Evolutionary conservation across 1,139 yeast genomes (phyloP).

Genomic region (Candida labiduridarum): DNA sequence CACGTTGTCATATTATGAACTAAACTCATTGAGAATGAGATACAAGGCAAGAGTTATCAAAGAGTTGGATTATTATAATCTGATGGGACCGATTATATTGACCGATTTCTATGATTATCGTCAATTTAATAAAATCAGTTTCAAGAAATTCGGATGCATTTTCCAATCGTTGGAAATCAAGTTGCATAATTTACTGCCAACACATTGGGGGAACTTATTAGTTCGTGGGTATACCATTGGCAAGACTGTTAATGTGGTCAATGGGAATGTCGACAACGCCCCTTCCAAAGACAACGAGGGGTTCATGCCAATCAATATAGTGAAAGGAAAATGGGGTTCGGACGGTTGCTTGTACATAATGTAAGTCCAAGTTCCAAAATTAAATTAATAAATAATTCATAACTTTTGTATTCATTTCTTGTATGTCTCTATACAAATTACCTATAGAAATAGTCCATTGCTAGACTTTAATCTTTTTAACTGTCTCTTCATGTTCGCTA

Average conservation of each 20-base stretch:
- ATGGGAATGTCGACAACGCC: constrained; percentile 19
- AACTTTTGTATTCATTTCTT: background rate
- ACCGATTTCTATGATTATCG: constrained; percentile 70
- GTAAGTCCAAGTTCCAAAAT: constrained; percentile 1
- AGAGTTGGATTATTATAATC: constrained; percentile 50
- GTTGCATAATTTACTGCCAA: constrained; percentile 31
- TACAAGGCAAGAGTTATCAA: constrained; percentile 53
- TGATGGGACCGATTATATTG: constrained; percentile 59
- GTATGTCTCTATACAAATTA: constrained; percentile 1
- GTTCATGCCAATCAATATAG: constrained; percentile 56
- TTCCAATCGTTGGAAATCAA: constrained; percentile 55
- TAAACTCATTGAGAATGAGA: constrained; percentile 49
- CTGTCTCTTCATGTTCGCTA: background rate
- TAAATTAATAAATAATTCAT: background rate
- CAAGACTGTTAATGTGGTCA: constrained; percentile 30
- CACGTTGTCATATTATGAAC: constrained; percentile 26
- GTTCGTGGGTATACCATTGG: constrained; percentile 73
- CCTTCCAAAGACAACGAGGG: constrained; percentile 52
- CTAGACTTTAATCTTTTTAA: constrained; percentile 12
- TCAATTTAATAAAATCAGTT: constrained; percentile 17
- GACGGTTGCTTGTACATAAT: constrained; percentile 71
- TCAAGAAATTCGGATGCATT: constrained; percentile 45
- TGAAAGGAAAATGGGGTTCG: constrained; percentile 63
- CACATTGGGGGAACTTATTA: constrained; percentile 51
- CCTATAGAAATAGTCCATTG: constrained; percentile 10